Evolutionary conservation across 2,329 filamentous ascomycete genomes (phyloP).

Genomic region (Colletotrichum simmondsii): DNA sequence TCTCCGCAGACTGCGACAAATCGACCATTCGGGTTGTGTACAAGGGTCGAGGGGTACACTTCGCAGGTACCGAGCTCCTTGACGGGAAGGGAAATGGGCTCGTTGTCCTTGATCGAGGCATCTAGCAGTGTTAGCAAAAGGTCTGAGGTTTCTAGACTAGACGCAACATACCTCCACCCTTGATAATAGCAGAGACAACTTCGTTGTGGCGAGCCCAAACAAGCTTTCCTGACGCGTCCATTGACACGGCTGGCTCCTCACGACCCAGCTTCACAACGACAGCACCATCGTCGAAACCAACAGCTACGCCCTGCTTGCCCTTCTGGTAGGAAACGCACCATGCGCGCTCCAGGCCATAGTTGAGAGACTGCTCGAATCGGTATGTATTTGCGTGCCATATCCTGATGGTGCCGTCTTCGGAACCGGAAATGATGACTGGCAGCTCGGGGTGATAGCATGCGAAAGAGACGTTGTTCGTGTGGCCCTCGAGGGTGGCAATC

Average conservation of each 20-base stretch:
- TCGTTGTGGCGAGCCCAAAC: constrained; percentile 97
- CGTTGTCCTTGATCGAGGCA: constrained; percentile 85
- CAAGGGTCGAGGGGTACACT: constrained; percentile 93
- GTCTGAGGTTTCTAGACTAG: not conserved
- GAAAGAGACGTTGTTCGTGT: constrained; percentile 98
- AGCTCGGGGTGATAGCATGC: constrained; percentile 98
- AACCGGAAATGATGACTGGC: constrained; percentile 96
- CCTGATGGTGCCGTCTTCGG: constrained; percentile 96
- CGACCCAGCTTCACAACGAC: constrained; percentile 98
- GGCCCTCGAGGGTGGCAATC: constrained; percentile 95
- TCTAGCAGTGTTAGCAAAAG: constrained; percentile 61
- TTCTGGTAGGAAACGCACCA: constrained; percentile 98
- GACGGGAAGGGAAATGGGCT: constrained; percentile 84
- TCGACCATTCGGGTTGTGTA: constrained; percentile 95
- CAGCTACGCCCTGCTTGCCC: constrained; percentile 91
- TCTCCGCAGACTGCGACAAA: constrained; percentile 88
- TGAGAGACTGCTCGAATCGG: constrained; percentile 92
- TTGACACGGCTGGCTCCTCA: constrained; percentile 96
- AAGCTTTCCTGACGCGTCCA: constrained; percentile 95
- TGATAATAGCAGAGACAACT: constrained; percentile 94
- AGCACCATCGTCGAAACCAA: constrained; percentile 97
- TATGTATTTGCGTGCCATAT: constrained; percentile 99
- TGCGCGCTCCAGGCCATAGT: constrained; percentile 93
- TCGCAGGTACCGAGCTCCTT: constrained; percentile 98
- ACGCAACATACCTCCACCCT: constrained; percentile 73